phyloP scores from a whole-genome alignment of 257 asterid genomes.

The Rauvolfia tetraphylla region DNA sequence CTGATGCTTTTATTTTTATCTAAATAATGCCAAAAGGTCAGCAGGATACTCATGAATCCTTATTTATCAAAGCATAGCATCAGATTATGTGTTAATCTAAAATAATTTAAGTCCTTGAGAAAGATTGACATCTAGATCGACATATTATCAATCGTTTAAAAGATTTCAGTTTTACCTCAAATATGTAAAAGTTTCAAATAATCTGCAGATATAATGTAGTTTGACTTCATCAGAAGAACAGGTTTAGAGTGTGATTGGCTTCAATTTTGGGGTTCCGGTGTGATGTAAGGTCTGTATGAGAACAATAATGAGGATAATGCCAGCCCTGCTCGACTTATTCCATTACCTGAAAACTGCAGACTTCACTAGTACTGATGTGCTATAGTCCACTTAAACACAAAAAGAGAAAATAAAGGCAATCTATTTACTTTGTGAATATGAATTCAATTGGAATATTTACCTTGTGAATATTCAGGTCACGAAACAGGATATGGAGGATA shows the following conservation, averaged over 20 bases:
- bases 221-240: background rate
- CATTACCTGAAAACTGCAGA: background rate
- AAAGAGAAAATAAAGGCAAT: background rate
- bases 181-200: no score
- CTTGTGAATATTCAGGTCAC: constrained; percentile 46
- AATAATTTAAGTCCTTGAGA: background rate
- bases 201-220: background rate
- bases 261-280: background rate
- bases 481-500: constrained; percentile 83
- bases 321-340: background rate
- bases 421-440: background rate
- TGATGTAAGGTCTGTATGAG: background rate
- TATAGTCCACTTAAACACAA: background rate
- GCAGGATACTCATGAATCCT: background rate
- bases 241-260: background rate
- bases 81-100: background rate
- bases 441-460: background rate
- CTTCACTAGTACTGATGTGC: background rate
- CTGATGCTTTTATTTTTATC: background rate
- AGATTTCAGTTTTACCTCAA: background rate
- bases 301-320: background rate
- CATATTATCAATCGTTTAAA: no score
- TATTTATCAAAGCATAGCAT: background rate
- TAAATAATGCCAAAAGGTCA: background rate
- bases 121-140: no score